Evolutionary conservation across 176 grass and related monocot species (phyloP).

Genomic region (Chrysopogon serrulatus): DNA sequence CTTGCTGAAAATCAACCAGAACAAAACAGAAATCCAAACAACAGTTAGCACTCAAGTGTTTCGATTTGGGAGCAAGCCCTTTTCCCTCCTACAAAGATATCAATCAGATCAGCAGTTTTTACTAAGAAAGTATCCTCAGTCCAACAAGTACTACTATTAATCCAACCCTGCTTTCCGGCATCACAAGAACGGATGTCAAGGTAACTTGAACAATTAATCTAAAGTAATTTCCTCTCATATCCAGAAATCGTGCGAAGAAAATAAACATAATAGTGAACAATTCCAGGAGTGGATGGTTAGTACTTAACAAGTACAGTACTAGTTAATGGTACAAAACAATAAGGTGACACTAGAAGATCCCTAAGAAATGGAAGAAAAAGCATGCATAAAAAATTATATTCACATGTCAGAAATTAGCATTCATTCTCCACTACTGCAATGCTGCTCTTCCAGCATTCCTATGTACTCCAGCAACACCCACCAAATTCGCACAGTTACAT

Average conservation of each 20-base stretch:
- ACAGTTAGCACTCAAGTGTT: not conserved
- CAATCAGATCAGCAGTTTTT: not conserved
- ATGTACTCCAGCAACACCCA: not conserved
- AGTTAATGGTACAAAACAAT: not conserved
- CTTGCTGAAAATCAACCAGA: conserved; percentile 64
- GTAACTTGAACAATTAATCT: not conserved
- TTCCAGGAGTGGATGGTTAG: not conserved
- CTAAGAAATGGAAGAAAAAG: not conserved
- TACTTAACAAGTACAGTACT: too few species aligned
- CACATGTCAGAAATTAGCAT: not conserved
- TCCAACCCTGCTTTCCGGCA: not conserved
- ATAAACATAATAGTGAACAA: not conserved
- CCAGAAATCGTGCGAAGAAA: not conserved
- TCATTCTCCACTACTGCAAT: not conserved
- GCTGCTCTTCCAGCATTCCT: not conserved
- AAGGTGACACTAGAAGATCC: not conserved
- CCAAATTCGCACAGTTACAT: not conserved
- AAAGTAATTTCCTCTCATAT: not conserved
- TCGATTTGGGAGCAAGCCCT: not conserved
- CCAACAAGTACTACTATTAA: not conserved
- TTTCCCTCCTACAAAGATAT: not conserved
- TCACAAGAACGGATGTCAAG: not conserved
- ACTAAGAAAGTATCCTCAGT: not conserved
- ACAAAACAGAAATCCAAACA: conserved; percentile 3
- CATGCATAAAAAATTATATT: not conserved